phyloP scores from a whole-genome alignment of 2,329 filamentous ascomycete genomes.

The Phaeosphaeriaceae sp. region DNA sequence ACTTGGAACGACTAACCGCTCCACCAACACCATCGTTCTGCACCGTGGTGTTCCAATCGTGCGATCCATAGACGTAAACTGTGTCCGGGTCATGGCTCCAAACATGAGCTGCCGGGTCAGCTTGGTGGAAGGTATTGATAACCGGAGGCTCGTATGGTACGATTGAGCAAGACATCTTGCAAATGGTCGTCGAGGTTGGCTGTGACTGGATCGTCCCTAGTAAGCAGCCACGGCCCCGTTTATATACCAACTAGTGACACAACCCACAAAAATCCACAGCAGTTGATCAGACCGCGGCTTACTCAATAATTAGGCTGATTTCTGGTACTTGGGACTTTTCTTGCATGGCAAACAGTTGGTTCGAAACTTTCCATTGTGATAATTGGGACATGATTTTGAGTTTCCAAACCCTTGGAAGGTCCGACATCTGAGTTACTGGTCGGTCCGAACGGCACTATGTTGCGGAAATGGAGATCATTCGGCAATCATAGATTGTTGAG shows the following conservation, averaged over 20 bases:
- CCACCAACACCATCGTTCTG: not conserved
- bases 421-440: not conserved
- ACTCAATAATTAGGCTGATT: not conserved
- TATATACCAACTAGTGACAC: not conserved
- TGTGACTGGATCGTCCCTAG: not conserved
- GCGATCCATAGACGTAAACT: constrained; percentile 14
- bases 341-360: not conserved
- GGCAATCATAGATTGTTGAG: not conserved
- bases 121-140: constrained; percentile 14
- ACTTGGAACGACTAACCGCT: not conserved
- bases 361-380: not conserved
- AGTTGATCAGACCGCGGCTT: not conserved
- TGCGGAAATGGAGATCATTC: not conserved
- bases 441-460: not conserved
- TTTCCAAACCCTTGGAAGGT: not conserved
- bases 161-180: constrained; percentile 1
- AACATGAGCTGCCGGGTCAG: constrained; percentile 13
- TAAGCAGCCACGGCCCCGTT: not conserved
- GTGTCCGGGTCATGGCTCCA: constrained; percentile 14
- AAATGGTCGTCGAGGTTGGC: not conserved
- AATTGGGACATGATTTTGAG: not conserved
- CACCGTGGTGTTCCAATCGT: constrained; percentile 10
- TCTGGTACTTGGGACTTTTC: not conserved
- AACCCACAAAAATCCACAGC: not conserved
- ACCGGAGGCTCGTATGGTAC: constrained; percentile 13